A percentile compares a stretch with the other conserved stretches of the same genome.
Evolutionary conservation across 768 basidiomycete genomes (phyloP).

Genomic region (Suillus americanus): DNA sequence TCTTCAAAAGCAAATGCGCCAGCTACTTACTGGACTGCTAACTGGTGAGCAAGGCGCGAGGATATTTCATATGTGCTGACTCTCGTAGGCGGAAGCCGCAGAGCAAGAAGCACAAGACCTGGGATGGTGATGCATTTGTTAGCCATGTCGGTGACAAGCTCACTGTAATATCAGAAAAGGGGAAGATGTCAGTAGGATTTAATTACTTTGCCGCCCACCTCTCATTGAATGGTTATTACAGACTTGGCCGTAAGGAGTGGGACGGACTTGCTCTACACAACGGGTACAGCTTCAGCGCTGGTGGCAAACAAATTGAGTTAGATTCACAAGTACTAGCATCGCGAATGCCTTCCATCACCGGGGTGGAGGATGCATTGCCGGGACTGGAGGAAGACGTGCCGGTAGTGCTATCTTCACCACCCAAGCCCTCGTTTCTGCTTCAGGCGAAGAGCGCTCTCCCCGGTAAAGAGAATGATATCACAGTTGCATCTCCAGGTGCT

Average conservation of each 20-base stretch:
- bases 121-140: slow-evolving; percentile 80
- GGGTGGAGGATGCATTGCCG: slow-evolving; percentile 28
- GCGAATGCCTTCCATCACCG: slow-evolving; percentile 49
- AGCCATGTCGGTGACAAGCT: slow-evolving; percentile 50
- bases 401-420: slow-evolving; percentile 17
- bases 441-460: slow-evolving; percentile 3
- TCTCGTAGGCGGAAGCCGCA: slow-evolving; percentile 65
- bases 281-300: slow-evolving; percentile 45
- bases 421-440: slow-evolving; percentile 9
- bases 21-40: slow-evolving; percentile 61
- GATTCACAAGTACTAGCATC: slow-evolving; percentile 49
- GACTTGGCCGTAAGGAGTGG: slow-evolving; percentile 63
- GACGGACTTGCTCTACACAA: slow-evolving; percentile 48
- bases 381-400: slow-evolving; percentile 19
- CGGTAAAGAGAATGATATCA: slow-evolving; percentile 24
- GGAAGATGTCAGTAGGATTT: slow-evolving; percentile 55
- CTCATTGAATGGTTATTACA: slow-evolving; percentile 28
- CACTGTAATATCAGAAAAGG: slow-evolving; percentile 66
- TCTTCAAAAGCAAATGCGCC: slow-evolving; percentile 12
- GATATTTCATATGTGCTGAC: slow-evolving; percentile 9
- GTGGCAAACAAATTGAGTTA: slow-evolving; percentile 62
- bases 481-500: slow-evolving; percentile 8
- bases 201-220: background rate
- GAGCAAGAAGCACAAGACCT: slow-evolving; percentile 77
- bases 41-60: slow-evolving; percentile 48